Evolutionary conservation across 768 basidiomycete genomes (phyloP).

Genomic region (Chalciporus piperatus): DNA sequence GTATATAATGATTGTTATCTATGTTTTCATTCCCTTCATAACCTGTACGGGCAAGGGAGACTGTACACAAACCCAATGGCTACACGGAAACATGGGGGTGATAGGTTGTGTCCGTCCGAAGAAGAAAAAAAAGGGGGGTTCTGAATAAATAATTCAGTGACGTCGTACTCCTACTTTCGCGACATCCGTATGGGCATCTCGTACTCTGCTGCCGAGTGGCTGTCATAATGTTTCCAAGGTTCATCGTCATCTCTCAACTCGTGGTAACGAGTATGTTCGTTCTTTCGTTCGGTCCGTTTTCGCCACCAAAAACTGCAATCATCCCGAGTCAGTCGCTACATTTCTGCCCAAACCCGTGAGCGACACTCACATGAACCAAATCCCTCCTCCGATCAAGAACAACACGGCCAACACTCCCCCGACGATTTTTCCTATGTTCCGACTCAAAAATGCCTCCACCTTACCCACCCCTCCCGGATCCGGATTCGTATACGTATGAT

Average conservation of each 20-base stretch:
- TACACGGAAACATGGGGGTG: not conserved
- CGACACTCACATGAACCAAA: slow-evolving; percentile 33
- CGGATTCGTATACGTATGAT: slow-evolving; percentile 50
- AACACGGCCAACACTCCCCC: slow-evolving; percentile 45
- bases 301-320: slow-evolving; percentile 31
- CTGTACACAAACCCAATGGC: no score
- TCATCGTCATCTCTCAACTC: slow-evolving; percentile 29
- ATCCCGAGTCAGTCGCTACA: not conserved
- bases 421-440: slow-evolving; percentile 46
- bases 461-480: slow-evolving; percentile 49
- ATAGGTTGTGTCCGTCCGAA: not conserved
- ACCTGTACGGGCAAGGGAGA: not conserved
- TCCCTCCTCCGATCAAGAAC: slow-evolving; percentile 37
- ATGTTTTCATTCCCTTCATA: not conserved
- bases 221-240: slow-evolving; percentile 29
- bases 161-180: not conserved
- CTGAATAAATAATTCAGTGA: no score
- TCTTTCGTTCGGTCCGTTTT: slow-evolving; percentile 16
- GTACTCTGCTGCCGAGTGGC: slow-evolving; percentile 3
- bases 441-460: slow-evolving; percentile 41
- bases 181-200: slow-evolving; percentile 11
- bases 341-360: not conserved
- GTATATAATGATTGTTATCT: slow-evolving; percentile 4
- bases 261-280: slow-evolving; percentile 22
- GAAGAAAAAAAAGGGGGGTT: no score